Evolutionary conservation across 1,139 yeast species (phyloP), one percentile per base, ranked within the genome.

Genomic region (Groenewaldozyma auringiensis): DNA sequence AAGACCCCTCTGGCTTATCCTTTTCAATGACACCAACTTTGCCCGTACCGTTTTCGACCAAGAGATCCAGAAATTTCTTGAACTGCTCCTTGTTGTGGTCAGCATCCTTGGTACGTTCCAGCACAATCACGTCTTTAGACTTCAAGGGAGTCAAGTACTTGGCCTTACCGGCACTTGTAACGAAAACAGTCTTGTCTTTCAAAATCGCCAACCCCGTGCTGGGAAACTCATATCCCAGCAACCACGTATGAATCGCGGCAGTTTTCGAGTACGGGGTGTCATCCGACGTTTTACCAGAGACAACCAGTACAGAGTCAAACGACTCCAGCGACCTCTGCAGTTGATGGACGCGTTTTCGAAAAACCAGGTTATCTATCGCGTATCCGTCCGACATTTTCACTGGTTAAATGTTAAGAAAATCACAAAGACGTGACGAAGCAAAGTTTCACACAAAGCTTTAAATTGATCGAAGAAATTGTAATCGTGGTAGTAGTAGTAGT

Each of bases 211-310:
- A 67, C 38, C 81, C 81, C 1, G 97, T 88, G 47, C 94, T 94
- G 20, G 95, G 94, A 61, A 92, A 89, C 62, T 94, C 97, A 62
- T 89, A 92, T 4, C 97, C 96, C 49, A 92, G 70, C 49, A 92
- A 70, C 97, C 97, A 92, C 43, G 83, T 83, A 63, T 89, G 97
- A 42, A 89, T 67, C 42, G 85, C 84, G 0, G 95, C 82, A 11
- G 95, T 83, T 65, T 87, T 87, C 61, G 85, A 87, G 66, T 87
- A 89, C 40, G 96, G 94, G 62, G 88, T 85, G 52, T 83, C 92
- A 48, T 85, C 94, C 59, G 85, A 88, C 37, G 84, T 72, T 9
- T 92, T 85, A 9, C 96, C 96, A 43, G 84, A 82, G 11, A 85
- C 76, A 40, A 84, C 76, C 50, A 86, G 65, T 25, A 86, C 60